Conservation (phyloP, 2,329 filamentous ascomycete genomes). For the Beauveria scarabaeidicola region DNA sequence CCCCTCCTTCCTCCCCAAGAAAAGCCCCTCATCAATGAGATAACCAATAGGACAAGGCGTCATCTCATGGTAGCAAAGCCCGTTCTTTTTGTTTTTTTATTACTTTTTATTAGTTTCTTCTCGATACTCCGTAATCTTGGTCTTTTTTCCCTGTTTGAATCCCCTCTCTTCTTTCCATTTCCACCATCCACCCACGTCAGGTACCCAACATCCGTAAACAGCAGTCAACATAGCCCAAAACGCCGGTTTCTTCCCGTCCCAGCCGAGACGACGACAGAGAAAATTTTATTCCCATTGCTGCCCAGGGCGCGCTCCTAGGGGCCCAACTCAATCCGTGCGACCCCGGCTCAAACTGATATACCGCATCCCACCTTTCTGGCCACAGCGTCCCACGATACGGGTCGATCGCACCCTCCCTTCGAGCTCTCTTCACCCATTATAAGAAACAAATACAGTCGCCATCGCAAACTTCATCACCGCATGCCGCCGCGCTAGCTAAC, state of each 20-base stretch:
- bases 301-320: neutral
- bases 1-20: neutral
- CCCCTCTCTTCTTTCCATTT: neutral
- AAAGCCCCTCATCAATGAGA: slow-evolving; percentile 1
- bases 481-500: slow-evolving; percentile 8
- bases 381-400: neutral
- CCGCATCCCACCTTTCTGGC: neutral
- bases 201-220: neutral
- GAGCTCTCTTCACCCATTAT: neutral
- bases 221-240: neutral
- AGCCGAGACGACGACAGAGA: neutral
- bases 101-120: neutral
- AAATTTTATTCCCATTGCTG: neutral
- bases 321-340: neutral
- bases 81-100: neutral
- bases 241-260: neutral
- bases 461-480: neutral
- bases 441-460: neutral
- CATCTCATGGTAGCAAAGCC: neutral
- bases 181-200: neutral
- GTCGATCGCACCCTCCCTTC: neutral
- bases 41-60: neutral
- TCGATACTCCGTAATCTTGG: neutral
- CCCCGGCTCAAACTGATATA: neutral
- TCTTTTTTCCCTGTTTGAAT: neutral